Evolutionary conservation across 495 filamentous ascomycete species (phyloP).

Genomic region (Aspergillus homomorphus): DNA sequence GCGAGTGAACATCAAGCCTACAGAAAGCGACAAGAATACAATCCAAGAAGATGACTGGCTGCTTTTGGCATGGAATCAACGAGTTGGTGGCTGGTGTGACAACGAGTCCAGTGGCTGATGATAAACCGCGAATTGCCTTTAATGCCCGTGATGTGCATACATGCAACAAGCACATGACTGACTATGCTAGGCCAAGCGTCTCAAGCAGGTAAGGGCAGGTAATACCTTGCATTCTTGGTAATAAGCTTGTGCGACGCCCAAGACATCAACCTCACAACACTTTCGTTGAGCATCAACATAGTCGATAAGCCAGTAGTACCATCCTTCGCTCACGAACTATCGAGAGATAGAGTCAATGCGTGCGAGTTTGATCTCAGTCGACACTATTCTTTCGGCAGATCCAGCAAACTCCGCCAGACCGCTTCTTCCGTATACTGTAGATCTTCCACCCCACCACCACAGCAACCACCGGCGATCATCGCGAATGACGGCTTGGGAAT

Average conservation of each 20-base stretch:
- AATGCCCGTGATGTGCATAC: neutral
- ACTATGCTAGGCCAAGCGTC: neutral
- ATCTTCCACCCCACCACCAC: constrained; percentile 3
- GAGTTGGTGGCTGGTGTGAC: no score
- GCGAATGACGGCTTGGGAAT: neutral
- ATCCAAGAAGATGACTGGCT: no score
- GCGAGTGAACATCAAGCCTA: no score
- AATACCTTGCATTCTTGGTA: neutral
- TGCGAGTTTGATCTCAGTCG: neutral
- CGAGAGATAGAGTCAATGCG: neutral
- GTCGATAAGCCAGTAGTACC: neutral
- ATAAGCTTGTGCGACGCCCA: neutral
- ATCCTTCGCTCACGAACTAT: neutral
- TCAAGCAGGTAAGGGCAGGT: neutral
- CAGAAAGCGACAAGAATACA: no score
- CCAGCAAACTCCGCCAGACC: neutral
- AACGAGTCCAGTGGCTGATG: no score
- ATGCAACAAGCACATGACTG: neutral
- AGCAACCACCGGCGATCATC: neutral
- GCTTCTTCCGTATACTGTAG: constrained; percentile 3
- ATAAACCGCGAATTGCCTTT: no score
- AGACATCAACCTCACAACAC: no score
- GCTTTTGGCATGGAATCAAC: no score
- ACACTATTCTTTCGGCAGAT: neutral
- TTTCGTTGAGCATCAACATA: neutral